Conservation (phyloP, 371 early-diverging fungal genomes). For the Mucor plumbeus region DNA sequence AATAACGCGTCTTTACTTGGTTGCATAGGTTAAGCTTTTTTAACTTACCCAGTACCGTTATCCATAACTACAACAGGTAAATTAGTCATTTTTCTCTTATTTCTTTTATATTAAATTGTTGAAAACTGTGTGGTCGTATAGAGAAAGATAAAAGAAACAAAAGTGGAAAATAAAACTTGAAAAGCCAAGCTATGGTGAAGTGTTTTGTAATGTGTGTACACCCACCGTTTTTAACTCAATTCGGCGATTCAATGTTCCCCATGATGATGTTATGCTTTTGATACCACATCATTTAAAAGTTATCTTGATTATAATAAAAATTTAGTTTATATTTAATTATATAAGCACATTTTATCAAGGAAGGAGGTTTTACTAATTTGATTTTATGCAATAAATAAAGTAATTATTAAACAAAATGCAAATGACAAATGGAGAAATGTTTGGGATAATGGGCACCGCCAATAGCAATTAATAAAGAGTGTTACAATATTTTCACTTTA, state of each 20-base stretch:
- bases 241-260: background rate
- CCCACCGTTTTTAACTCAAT: background rate
- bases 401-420: too few relatives aligned
- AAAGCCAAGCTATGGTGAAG: background rate
- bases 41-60: constrained; percentile 91
- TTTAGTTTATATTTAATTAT: too few relatives aligned
- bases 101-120: background rate
- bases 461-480: too few relatives aligned
- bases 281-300: background rate
- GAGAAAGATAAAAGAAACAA: constrained; percentile 7
- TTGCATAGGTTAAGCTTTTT: background rate
- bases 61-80: constrained; percentile 89
- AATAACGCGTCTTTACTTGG: constrained; percentile 1
- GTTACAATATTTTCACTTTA: too few relatives aligned
- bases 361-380: too few relatives aligned
- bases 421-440: too few relatives aligned
- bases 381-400: too few relatives aligned
- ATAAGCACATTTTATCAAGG: too few relatives aligned
- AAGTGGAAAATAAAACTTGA: background rate
- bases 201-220: constrained; percentile 2
- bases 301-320: too few relatives aligned
- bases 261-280: background rate
- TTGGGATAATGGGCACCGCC: too few relatives aligned
- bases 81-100: constrained; percentile 42
- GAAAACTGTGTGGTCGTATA: background rate